These are phyloP conservation scores for Westerdykella ornata DNA, from an alignment of 2,329 filamentous ascomycete species.

Conservation along the genomic window DNA sequence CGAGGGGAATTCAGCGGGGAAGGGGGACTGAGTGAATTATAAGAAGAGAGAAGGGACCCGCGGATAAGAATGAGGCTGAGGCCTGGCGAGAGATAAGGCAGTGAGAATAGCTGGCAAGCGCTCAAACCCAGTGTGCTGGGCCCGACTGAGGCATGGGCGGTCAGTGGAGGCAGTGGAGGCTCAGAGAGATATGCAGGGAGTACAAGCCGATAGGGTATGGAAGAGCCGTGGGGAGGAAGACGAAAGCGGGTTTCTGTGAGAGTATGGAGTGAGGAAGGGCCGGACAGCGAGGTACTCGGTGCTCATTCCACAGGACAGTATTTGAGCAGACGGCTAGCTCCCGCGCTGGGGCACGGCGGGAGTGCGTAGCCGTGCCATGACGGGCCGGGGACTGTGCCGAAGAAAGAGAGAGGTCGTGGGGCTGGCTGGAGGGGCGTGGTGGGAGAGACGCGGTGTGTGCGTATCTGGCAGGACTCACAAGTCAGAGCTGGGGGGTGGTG, in stretches of 20 bases:
- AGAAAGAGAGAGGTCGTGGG: conserved; percentile 1
- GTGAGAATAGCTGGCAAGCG: conserved; percentile 4
- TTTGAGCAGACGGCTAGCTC: conserved; percentile 24
- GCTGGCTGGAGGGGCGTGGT: conserved; percentile 11
- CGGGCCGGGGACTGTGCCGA: conserved; percentile 10
- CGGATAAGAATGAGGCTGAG: conserved; percentile 7
- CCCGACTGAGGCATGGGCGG: conserved; percentile 19
- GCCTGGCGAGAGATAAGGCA: conserved; percentile 29
- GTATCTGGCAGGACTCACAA: not conserved
- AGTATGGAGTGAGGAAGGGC: not conserved
- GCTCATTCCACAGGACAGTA: not conserved
- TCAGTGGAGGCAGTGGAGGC: not conserved
- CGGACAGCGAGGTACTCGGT: not conserved
- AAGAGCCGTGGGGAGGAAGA: not conserved
- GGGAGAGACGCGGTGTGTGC: conserved; percentile 14
- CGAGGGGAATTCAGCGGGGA: conserved; percentile 20
- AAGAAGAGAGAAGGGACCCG: conserved; percentile 11
- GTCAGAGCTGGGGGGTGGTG: not conserved
- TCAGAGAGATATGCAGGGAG: not conserved
- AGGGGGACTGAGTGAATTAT: conserved; percentile 23
- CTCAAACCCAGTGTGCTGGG: conserved; percentile 19
- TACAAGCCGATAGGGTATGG: not conserved
- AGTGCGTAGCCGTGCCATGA: conserved; percentile 2
- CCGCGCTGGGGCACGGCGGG: conserved; percentile 25
- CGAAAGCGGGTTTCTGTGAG: conserved; percentile 12